phyloP scores from a whole-genome alignment of 2,329 filamentous ascomycete genomes.

The Sarocladium oryzae region DNA sequence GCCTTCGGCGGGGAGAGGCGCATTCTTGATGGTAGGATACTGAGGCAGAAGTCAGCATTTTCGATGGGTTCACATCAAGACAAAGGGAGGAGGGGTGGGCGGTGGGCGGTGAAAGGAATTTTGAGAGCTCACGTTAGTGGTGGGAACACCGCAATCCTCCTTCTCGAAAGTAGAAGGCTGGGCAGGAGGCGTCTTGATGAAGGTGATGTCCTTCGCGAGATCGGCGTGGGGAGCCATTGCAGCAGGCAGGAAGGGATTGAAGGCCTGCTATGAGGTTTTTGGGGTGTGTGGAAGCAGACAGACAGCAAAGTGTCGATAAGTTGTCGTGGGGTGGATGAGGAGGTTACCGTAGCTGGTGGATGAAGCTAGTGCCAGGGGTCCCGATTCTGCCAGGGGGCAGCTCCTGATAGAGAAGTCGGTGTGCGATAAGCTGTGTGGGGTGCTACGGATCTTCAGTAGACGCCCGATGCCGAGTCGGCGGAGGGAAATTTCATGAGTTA shows the following conservation, averaged over 20 bases:
- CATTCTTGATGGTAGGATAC: slow-evolving; percentile 78
- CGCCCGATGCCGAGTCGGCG: not conserved
- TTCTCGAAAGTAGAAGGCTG: slow-evolving; percentile 54
- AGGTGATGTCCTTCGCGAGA: slow-evolving; percentile 32
- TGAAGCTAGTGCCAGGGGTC: slow-evolving; percentile 5
- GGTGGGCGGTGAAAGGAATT: slow-evolving; percentile 12
- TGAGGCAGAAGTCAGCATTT: slow-evolving; percentile 11
- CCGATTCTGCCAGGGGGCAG: slow-evolving; percentile 7
- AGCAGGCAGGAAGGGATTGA: not conserved
- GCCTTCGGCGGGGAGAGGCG: slow-evolving; percentile 83
- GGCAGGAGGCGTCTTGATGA: slow-evolving; percentile 34
- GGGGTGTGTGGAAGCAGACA: not conserved
- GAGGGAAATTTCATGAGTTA: not conserved
- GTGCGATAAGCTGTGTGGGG: not conserved
- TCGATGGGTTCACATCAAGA: not conserved
- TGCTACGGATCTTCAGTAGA: not conserved
- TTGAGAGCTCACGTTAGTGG: slow-evolving; percentile 33
- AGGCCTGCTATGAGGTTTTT: not conserved
- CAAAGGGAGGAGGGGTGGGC: not conserved
- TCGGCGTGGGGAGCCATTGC: slow-evolving; percentile 2
- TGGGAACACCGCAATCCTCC: slow-evolving; percentile 50
- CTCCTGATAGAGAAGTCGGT: slow-evolving; percentile 3
- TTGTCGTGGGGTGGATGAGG: not conserved
- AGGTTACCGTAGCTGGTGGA: not conserved
- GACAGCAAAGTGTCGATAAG: not conserved